A percentile compares a stretch with the other conserved stretches of the same genome.
Evolutionary conservation across 164 flowering plant species (phyloP).

Genomic region (Piper longum): DNA sequence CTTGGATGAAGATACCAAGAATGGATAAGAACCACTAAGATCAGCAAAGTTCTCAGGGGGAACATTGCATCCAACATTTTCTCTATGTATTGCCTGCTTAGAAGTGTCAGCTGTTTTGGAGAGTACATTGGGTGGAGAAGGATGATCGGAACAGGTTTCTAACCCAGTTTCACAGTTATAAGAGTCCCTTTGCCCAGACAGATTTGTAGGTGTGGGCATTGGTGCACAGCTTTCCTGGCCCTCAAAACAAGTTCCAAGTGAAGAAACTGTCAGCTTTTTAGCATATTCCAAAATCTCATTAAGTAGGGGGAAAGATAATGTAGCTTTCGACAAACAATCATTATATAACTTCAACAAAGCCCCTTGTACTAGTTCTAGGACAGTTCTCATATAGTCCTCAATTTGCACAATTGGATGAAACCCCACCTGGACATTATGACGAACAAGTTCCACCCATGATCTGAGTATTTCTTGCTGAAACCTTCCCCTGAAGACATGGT

Average conservation of each 20-base stretch:
- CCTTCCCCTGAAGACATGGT: too few relatives aligned
- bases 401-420: too few relatives aligned
- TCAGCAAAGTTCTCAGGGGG: too few relatives aligned
- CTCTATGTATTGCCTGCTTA: too few relatives aligned
- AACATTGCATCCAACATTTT: too few relatives aligned
- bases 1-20: not conserved
- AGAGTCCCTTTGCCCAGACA: slow-evolving; percentile 3
- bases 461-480: too few relatives aligned
- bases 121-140: too few relatives aligned
- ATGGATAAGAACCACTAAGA: not conserved
- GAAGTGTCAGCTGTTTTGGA: too few relatives aligned
- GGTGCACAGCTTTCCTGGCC: slow-evolving; percentile 10
- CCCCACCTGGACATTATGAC: too few relatives aligned
- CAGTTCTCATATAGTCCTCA: slow-evolving; percentile 28
- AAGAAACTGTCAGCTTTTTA: slow-evolving; percentile 22
- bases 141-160: too few relatives aligned
- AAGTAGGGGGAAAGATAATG: slow-evolving; percentile 29
- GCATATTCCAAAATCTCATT: slow-evolving; percentile 38
- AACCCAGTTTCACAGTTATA: too few relatives aligned
- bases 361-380: slow-evolving; percentile 45
- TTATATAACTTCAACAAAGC: slow-evolving; percentile 24
- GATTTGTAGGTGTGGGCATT: slow-evolving; percentile 3
- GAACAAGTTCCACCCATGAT: too few relatives aligned
- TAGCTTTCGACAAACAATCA: slow-evolving; percentile 15
- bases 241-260: slow-evolving; percentile 11